Evolutionary conservation across 176 grass and related monocot species (phyloP).

Genomic region (Poa annua): DNA sequence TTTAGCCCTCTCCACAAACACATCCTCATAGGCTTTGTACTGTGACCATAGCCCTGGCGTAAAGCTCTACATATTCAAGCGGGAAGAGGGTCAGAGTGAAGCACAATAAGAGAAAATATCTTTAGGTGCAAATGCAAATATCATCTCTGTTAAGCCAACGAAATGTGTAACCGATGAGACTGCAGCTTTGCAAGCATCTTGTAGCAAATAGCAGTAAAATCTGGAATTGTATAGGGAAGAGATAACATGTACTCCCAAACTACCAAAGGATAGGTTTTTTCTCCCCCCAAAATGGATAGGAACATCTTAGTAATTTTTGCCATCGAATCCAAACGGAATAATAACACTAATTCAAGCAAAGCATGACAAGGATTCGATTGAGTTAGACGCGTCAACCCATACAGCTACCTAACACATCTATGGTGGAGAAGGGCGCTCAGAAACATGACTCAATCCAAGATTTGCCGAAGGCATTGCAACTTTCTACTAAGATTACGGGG

Average conservation of each 20-base stretch:
- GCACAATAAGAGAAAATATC: background rate
- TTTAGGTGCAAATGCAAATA: conserved; percentile 7
- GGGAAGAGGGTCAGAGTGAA: conserved; percentile 2
- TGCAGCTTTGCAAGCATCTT: conserved; percentile 6
- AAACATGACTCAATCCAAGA: conserved; percentile 28
- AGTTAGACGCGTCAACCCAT: background rate
- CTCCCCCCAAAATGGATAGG: background rate
- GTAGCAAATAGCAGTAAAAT: background rate
- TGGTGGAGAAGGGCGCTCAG: background rate
- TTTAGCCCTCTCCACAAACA: conserved; percentile 64
- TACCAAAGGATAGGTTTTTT: background rate
- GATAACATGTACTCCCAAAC: background rate
- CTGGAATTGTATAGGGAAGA: conserved; percentile 7
- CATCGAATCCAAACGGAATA: background rate
- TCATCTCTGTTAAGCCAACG: conserved; percentile 16
- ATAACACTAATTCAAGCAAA: background rate
- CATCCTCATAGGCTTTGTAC: conserved; percentile 71
- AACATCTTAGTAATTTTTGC: background rate
- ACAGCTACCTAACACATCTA: background rate
- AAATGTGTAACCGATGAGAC: background rate
- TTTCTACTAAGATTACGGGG: conserved; percentile 17
- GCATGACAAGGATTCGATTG: conserved; percentile 22
- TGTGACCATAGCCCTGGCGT: conserved; percentile 56
- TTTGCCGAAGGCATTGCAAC: background rate
- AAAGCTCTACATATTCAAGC: conserved; percentile 51